Conservation (phyloP, 257 asterid species). For the Phtheirospermum japonicum region DNA sequence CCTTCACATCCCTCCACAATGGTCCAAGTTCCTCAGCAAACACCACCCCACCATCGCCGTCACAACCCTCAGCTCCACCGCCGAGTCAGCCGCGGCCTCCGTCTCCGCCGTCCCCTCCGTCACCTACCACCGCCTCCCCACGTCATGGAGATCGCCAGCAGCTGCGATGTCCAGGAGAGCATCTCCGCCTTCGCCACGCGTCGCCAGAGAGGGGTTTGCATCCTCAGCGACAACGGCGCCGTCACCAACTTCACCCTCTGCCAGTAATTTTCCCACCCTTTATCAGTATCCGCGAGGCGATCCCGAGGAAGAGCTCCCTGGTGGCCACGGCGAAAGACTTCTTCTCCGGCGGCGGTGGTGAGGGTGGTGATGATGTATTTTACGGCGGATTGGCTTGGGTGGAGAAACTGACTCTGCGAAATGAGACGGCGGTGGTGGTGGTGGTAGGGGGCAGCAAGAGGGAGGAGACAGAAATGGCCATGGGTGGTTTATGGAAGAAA, state of each 20-base stretch:
- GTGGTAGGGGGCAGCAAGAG: conserved; percentile 38
- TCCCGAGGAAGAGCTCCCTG: conserved; percentile 77
- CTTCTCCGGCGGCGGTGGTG: conserved; percentile 46
- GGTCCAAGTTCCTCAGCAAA: too few species aligned
- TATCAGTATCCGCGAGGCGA: conserved; percentile 65
- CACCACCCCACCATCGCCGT: too few species aligned
- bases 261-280: conserved; percentile 26
- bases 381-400: conserved; percentile 49
- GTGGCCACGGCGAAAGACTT: conserved; percentile 80
- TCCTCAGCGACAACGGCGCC: too few species aligned
- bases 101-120: too few species aligned
- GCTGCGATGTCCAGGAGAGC: too few species aligned
- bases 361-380: conserved; percentile 27
- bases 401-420: conserved; percentile 44
- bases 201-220: too few species aligned
- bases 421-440: conserved; percentile 26
- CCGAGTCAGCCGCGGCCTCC: too few species aligned
- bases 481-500: conserved; percentile 28
- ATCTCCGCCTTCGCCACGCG: too few species aligned
- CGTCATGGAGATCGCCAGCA: too few species aligned
- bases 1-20: too few species aligned
- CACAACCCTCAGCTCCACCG: too few species aligned
- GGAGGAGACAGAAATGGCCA: conserved; percentile 47
- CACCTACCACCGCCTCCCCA: too few species aligned
- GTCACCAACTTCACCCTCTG: conserved; percentile 29